Evolutionary conservation across 805 yeast species (phyloP).

Genomic region (Isabelozyma pseudorhagii): DNA sequence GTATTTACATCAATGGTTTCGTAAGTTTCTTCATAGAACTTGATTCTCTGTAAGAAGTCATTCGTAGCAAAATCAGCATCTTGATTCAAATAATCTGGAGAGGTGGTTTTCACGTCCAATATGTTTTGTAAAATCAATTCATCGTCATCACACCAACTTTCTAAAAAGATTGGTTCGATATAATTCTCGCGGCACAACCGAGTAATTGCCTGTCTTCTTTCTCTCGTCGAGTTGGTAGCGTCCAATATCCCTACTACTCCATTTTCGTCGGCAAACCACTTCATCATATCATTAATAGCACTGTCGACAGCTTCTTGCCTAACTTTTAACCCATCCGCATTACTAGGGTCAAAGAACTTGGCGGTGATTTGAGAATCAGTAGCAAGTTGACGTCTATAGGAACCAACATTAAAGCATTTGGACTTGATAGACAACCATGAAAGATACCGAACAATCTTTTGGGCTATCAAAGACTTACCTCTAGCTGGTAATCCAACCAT

Average conservation of each 20-base stretch:
- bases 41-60: conserved; percentile 74
- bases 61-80: conserved; percentile 69
- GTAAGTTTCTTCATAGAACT: conserved; percentile 69
- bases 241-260: conserved; percentile 93
- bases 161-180: conserved; percentile 89
- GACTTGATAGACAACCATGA: conserved; percentile 90
- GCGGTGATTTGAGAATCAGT: conserved; percentile 63
- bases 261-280: conserved; percentile 76
- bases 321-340: conserved; percentile 59
- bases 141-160: conserved; percentile 85
- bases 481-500: conserved; percentile 90
- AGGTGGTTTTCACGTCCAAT: conserved; percentile 78
- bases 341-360: conserved; percentile 69
- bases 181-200: conserved; percentile 58
- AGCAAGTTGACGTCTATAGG: conserved; percentile 62
- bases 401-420: conserved; percentile 86
- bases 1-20: conserved; percentile 63
- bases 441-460: conserved; percentile 86
- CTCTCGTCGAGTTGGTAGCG: conserved; percentile 84
- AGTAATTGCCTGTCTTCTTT: conserved; percentile 64
- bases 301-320: conserved; percentile 66
- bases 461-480: conserved; percentile 93
- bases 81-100: conserved; percentile 73
- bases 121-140: conserved; percentile 76
- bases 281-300: conserved; percentile 78